Conservation (phyloP, 345 rosid genomes). For the Brassica cretica region DNA sequence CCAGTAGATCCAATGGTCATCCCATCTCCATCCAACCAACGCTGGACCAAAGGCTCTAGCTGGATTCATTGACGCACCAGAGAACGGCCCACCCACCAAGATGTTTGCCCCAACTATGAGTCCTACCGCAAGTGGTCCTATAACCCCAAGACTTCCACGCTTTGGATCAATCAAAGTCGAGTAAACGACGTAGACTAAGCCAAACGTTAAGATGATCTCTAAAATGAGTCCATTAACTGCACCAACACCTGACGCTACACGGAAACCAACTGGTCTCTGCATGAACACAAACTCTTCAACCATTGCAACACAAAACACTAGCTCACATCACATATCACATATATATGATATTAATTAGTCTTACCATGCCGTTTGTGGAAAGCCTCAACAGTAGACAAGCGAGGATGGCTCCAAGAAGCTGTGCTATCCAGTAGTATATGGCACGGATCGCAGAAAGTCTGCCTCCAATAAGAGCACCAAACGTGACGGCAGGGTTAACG, state of each 20-base stretch:
- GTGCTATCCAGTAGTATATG: slow-evolving; percentile 71
- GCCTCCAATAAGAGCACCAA: slow-evolving; percentile 73
- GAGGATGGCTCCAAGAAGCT: slow-evolving; percentile 64
- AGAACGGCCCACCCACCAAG: slow-evolving; percentile 40
- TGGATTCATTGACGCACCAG: slow-evolving; percentile 44
- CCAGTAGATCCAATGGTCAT: slow-evolving; percentile 45
- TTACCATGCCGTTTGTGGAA: slow-evolving; percentile 66
- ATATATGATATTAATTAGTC: neutral
- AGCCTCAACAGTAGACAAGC: slow-evolving; percentile 64
- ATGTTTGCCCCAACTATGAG: slow-evolving; percentile 40
- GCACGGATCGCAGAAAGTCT: slow-evolving; percentile 59
- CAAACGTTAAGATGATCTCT: slow-evolving; percentile 42
- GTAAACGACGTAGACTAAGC: slow-evolving; percentile 35
- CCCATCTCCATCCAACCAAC: slow-evolving; percentile 46
- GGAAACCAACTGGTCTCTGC: slow-evolving; percentile 71
- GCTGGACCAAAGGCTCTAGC: slow-evolving; percentile 50
- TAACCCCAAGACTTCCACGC: slow-evolving; percentile 39
- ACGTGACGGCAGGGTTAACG: slow-evolving; percentile 79
- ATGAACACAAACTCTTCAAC: slow-evolving; percentile 7
- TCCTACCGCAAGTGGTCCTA: slow-evolving; percentile 42
- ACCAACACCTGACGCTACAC: slow-evolving; percentile 53
- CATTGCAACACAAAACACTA: neutral
- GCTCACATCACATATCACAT: neutral
- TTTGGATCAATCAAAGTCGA: slow-evolving; percentile 42
- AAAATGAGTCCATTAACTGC: slow-evolving; percentile 42